Base-by-base conservation (phyloP, 495 filamentous ascomycete genomes). In the Melanomma pulvis-pyrius region DNA sequence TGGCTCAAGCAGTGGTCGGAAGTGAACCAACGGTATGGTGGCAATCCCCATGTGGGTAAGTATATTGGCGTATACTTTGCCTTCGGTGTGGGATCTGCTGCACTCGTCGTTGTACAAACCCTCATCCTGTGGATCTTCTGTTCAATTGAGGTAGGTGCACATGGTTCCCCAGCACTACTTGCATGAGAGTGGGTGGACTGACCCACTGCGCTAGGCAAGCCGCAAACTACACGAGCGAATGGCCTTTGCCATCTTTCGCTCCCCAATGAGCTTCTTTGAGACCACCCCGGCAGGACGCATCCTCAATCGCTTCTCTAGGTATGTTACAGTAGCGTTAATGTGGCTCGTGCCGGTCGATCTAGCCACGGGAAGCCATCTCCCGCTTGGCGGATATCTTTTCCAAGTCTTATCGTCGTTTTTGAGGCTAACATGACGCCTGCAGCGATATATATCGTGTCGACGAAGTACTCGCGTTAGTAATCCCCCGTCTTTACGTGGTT, bases 121-220 rank as follows among this genome's bases (percentile, higher is more conserved):
- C 80, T 99, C 60, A 93, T 99, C 63, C 81, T 99, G 21, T 98
- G 93, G 93, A 97, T 99, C 67, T 97, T 97, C 79, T 99, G 96
- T 78, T 97, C 96, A 1, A 97, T 99, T 65, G 93, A 98, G 84
- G 88, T 89, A 80, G 63, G 87, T 75, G 2, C 39, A 57, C 56
- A 5, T 49, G 17, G 17, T 9, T 1, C 56, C 47, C 55, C 24
- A 47, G 29, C 39, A 17, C 39, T 53, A n/a, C 29, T 17, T 70
- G 58, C 67, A 58, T 57, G 36, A 30, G 17, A 25, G 48, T 34
- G 28, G 32, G 26, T 67, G 25, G 46, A 26, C 62, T 52, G 39
- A 65, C 50, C 49, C 61, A 34, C 60, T 63, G 71, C 66, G 68
- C 59, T 74, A 88, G 84, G 96, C 96, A 53, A 96, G 92, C 41